A percentile compares a stretch with the other conserved stretches of the same genome.
These are phyloP conservation scores for Melastoma malabathricum DNA, from an alignment of 345 rosid species.

Conservation along the genomic window DNA sequence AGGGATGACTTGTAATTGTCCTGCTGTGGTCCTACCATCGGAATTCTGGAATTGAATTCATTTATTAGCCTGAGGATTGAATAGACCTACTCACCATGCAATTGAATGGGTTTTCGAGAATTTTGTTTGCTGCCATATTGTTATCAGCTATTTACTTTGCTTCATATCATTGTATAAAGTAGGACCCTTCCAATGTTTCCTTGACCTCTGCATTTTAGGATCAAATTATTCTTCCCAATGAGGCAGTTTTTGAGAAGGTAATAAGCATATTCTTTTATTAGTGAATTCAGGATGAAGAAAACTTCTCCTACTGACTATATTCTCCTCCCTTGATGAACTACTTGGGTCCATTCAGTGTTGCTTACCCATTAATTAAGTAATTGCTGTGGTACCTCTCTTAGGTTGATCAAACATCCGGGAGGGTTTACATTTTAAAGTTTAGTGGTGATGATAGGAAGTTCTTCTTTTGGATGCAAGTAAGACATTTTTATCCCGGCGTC, in stretches of 20 bases:
- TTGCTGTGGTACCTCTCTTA: constrained; percentile 12
- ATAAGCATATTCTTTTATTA: neutral
- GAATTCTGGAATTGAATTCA: no score
- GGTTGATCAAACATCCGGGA: constrained; percentile 80
- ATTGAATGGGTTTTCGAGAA: no score
- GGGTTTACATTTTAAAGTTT: constrained; percentile 86
- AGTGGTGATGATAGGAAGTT: constrained; percentile 73
- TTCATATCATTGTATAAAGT: neutral
- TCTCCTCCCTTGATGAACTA: no score
- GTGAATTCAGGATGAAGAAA: no score
- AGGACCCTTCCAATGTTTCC: constrained; percentile 10
- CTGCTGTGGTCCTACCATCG: no score
- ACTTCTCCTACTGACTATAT: no score
- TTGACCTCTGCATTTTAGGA: constrained; percentile 53
- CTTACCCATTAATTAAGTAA: no score
- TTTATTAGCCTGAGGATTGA: no score
- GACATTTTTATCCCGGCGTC: constrained; percentile 1
- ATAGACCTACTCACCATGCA: no score
- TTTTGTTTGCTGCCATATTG: no score
- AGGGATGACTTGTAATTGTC: no score
- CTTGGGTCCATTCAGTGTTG: no score
- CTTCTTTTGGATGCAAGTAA: constrained; percentile 95
- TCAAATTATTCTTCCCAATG: constrained; percentile 86
- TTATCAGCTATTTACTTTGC: neutral
- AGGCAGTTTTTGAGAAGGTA: constrained; percentile 94